Conservation (phyloP, 768 basidiomycete species). For the Mycena vulgaris region DNA sequence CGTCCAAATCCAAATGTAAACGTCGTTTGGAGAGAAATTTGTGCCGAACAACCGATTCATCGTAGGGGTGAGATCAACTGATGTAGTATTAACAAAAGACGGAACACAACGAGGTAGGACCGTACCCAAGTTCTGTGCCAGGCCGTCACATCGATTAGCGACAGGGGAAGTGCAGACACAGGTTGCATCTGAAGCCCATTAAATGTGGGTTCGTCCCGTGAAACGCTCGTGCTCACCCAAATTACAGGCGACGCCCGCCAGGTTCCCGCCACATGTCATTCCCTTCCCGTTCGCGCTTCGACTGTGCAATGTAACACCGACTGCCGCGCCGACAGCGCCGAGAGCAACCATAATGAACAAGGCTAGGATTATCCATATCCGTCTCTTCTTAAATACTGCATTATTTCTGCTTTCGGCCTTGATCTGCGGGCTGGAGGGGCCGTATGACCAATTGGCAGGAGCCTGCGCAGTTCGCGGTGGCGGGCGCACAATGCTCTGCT, state of each 20-base stretch:
- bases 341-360: conserved; percentile 54
- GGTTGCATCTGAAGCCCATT: conserved; percentile 63
- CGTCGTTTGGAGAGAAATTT: conserved; percentile 59
- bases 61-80: conserved; percentile 61
- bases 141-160: conserved; percentile 61
- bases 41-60: conserved; percentile 64
- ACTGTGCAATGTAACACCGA: conserved; percentile 59
- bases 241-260: conserved; percentile 68
- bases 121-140: conserved; percentile 64
- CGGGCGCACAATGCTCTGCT: background rate
- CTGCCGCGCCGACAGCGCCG: conserved; percentile 59
- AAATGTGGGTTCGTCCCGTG: background rate
- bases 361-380: conserved; percentile 47
- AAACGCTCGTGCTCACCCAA: conserved; percentile 61
- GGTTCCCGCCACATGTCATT: conserved; percentile 49
- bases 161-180: conserved; percentile 71
- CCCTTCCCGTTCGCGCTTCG: conserved; percentile 44
- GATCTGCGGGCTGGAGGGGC: conserved; percentile 21
- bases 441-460: conserved; percentile 19
- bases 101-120: background rate
- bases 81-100: background rate
- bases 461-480: background rate
- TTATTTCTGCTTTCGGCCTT: conserved; percentile 16
- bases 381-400: conserved; percentile 36
- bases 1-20: conserved; percentile 67